Percentiles rank a stretch among this genome's conserved stretches.
phyloP scores from a whole-genome alignment of 2,329 filamentous ascomycete genomes.

The Pseudogymnoascus destructans region DNA sequence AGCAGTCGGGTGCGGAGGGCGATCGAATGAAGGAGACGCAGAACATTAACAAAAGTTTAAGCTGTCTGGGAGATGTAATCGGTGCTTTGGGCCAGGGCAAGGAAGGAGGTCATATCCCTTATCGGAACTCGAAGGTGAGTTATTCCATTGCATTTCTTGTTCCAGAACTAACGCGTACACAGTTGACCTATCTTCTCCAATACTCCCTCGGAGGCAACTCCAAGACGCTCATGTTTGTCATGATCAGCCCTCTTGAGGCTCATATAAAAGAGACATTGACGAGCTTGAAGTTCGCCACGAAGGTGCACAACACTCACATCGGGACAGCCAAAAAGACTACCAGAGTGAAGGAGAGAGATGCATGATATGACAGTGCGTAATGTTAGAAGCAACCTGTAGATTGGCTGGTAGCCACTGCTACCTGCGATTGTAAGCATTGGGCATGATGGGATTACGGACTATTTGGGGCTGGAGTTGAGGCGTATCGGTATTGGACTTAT shows the following conservation, averaged over 20 bases:
- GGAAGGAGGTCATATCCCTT: conserved; percentile 69
- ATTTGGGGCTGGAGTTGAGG: conserved; percentile 1
- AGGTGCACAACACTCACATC: conserved; percentile 86
- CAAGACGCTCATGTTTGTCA: conserved; percentile 98
- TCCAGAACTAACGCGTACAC: conserved; percentile 15
- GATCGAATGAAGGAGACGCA: conserved; percentile 87
- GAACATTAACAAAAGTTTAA: conserved; percentile 91
- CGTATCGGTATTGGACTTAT: background rate
- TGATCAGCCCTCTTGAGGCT: conserved; percentile 83
- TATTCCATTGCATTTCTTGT: background rate
- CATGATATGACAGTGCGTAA: background rate
- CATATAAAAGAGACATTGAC: conserved; percentile 89
- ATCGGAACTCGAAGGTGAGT: conserved; percentile 79
- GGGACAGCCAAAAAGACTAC: conserved; percentile 71
- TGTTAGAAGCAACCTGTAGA: conserved; percentile 2
- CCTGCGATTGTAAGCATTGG: background rate
- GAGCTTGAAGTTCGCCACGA: conserved; percentile 89
- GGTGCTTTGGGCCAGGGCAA: conserved; percentile 77
- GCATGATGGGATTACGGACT: conserved; percentile 1
- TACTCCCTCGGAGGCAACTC: conserved; percentile 90
- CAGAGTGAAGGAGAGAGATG: conserved; percentile 31
- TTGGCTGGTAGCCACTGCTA: background rate
- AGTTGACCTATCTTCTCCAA: conserved; percentile 87
- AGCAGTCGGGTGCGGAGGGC: conserved; percentile 75
- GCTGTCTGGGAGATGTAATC: conserved; percentile 88